Evolutionary conservation across 1,139 yeast genomes (phyloP).

Genomic region (Debaryomycetaceae sp.): DNA sequence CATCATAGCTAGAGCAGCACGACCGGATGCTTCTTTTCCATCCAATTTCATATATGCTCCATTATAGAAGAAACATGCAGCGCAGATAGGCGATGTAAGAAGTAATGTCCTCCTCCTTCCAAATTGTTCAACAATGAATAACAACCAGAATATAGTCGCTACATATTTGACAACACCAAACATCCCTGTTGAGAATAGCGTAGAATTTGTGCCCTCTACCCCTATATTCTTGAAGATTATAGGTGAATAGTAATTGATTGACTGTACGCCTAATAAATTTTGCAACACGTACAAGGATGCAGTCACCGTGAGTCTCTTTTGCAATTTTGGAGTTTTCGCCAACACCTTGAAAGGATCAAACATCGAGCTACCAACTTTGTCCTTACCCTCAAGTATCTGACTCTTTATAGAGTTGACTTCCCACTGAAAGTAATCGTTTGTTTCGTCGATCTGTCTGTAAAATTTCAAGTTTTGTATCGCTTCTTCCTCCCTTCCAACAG

Average conservation of each 20-base stretch:
- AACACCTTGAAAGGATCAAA: conserved; percentile 23
- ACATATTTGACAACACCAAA: conserved; percentile 41
- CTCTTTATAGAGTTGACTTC: conserved; percentile 31
- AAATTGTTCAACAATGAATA: conserved; percentile 36
- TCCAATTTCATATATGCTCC: conserved; percentile 38
- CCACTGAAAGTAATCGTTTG: conserved; percentile 34
- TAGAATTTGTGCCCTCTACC: conserved; percentile 36
- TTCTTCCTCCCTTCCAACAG: conserved; percentile 30
- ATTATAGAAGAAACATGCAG: conserved; percentile 42
- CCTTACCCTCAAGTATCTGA: conserved; percentile 25
- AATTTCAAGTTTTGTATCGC: conserved; percentile 36
- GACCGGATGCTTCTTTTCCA: conserved; percentile 35
- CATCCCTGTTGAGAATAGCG: conserved; percentile 42
- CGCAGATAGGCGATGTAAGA: conserved; percentile 34
- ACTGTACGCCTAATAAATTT: conserved; percentile 45
- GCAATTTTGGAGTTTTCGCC: conserved; percentile 23
- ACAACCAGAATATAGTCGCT: conserved; percentile 33
- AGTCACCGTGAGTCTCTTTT: conserved; percentile 30
- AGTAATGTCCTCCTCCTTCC: conserved; percentile 40
- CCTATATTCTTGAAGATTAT: conserved; percentile 38
- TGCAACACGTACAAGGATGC: conserved; percentile 37
- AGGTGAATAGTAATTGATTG: conserved; percentile 46
- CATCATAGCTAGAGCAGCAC: conserved; percentile 43
- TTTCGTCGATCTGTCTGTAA: conserved; percentile 36
- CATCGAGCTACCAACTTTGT: conserved; percentile 37